These are phyloP conservation scores for Aureobasidium sp. DNA, from an alignment of 2,329 filamentous ascomycete species.

Conservation along the genomic window DNA sequence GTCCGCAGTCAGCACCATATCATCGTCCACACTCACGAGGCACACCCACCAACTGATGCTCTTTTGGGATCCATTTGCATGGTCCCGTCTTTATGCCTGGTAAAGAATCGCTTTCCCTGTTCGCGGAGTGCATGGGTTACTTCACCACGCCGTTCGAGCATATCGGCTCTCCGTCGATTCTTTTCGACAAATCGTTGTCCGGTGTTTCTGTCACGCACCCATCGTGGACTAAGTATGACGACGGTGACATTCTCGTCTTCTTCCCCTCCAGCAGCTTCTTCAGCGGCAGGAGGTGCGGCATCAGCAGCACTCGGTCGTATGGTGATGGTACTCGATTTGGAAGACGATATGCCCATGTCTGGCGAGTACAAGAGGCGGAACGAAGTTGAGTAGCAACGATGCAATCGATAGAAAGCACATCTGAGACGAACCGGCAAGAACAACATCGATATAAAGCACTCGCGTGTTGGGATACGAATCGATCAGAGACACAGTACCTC, in stretches of 20 bases:
- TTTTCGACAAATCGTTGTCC: slow-evolving; percentile 1
- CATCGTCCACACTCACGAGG: no score
- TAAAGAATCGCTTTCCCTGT: slow-evolving; percentile 5
- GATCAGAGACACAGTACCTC: background rate
- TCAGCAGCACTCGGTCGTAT: background rate
- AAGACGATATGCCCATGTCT: background rate
- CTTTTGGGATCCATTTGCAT: slow-evolving; percentile 9
- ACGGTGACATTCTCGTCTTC: background rate
- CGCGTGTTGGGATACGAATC: background rate
- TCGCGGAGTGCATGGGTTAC: slow-evolving; percentile 2
- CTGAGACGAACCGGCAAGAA: background rate
- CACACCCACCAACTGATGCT: background rate
- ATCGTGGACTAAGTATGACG: background rate
- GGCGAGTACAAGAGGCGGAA: background rate
- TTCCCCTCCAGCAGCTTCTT: background rate
- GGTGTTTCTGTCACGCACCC: slow-evolving; percentile 2
- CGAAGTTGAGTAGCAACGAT: background rate
- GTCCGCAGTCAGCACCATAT: background rate
- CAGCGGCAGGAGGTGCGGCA: background rate
- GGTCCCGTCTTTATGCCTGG: slow-evolving; percentile 3
- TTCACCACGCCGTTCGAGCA: slow-evolving; percentile 3
- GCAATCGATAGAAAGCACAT: no score
- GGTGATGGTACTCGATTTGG: background rate
- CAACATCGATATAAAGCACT: background rate
- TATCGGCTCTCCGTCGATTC: background rate